Evolutionary conservation across 108 stramenopile species (phyloP).

Genomic region (Cyclotella cryptica): DNA sequence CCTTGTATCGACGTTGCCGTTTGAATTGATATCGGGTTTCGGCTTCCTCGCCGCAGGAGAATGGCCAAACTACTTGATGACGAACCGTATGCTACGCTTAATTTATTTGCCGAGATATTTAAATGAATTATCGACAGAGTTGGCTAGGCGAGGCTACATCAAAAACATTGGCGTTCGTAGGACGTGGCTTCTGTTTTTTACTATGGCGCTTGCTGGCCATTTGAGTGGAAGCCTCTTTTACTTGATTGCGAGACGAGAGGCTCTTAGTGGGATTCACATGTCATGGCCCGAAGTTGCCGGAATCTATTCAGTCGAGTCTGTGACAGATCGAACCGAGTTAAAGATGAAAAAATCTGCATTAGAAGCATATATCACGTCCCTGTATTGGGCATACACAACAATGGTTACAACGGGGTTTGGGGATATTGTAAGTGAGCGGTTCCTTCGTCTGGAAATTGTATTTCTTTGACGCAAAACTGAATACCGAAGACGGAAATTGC

Average conservation of each 20-base stretch:
- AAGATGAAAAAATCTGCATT: slow-evolving; percentile 2
- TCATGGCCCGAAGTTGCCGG: slow-evolving; percentile 48
- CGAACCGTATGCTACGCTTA: slow-evolving; percentile 34
- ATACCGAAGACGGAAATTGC: neutral
- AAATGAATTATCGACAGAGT: slow-evolving; percentile 13
- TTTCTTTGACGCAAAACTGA: neutral
- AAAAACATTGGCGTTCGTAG: slow-evolving; percentile 50
- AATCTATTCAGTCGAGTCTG: slow-evolving; percentile 19
- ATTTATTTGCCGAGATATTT: slow-evolving; percentile 38
- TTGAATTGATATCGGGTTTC: slow-evolving; percentile 35
- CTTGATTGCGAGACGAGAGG: slow-evolving; percentile 29
- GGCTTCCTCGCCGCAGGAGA: neutral
- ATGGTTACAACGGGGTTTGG: slow-evolving; percentile 66
- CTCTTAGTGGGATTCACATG: slow-evolving; percentile 12
- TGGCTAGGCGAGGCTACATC: slow-evolving; percentile 26
- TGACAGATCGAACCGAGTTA: neutral
- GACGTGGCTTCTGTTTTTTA: slow-evolving; percentile 48
- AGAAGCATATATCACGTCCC: slow-evolving; percentile 43
- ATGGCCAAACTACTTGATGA: slow-evolving; percentile 26
- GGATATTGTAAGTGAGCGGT: slow-evolving; percentile 34
- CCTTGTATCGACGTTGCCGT: slow-evolving; percentile 29
- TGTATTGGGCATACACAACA: slow-evolving; percentile 62
- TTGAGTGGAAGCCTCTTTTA: slow-evolving; percentile 55
- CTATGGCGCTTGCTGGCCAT: slow-evolving; percentile 59
- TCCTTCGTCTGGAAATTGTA: neutral